Percentiles rank a stretch among this genome's conserved stretches.
Conservation (phyloP, 2,329 filamentous ascomycete genomes). For the Pseudogymnoascus sp. region DNA sequence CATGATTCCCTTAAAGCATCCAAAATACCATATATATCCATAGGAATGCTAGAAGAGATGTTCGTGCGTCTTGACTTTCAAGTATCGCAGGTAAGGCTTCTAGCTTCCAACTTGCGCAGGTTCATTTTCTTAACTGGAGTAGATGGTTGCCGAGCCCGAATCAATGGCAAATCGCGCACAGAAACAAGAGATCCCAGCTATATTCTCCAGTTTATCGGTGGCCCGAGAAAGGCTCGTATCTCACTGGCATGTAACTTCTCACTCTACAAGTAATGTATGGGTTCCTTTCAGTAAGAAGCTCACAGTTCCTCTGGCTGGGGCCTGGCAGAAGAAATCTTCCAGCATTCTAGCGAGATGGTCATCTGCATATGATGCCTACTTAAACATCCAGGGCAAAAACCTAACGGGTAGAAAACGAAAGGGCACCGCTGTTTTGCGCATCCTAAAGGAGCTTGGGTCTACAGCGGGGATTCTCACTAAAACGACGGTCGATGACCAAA, state of each 20-base stretch:
- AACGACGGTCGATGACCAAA: neutral
- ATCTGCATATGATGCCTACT: neutral
- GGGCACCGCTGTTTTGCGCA: neutral
- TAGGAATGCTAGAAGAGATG: conserved; percentile 17
- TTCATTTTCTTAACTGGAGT: conserved; percentile 3
- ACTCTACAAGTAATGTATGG: neutral
- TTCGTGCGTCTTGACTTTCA: conserved; percentile 20
- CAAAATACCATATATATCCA: conserved; percentile 17
- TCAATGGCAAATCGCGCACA: neutral
- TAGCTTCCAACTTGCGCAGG: neutral
- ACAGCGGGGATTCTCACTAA: conserved; percentile 8
- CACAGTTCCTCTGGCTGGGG: neutral
- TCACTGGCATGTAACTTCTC: neutral
- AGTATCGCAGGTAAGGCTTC: conserved; percentile 17
- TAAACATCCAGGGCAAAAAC: neutral
- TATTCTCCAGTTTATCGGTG: neutral
- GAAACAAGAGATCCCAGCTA: neutral
- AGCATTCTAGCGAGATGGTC: neutral
- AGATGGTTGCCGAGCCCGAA: conserved; percentile 16
- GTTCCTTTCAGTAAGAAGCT: neutral
- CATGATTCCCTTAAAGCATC: conserved; percentile 13
- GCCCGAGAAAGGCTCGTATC: neutral
- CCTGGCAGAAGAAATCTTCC: neutral
- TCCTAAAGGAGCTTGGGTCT: neutral
- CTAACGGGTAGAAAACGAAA: neutral